Evolutionary conservation across 148 eudicot species (phyloP), one percentile per base, ranked within the genome.

Genomic region (Diospyros lotus): DNA sequence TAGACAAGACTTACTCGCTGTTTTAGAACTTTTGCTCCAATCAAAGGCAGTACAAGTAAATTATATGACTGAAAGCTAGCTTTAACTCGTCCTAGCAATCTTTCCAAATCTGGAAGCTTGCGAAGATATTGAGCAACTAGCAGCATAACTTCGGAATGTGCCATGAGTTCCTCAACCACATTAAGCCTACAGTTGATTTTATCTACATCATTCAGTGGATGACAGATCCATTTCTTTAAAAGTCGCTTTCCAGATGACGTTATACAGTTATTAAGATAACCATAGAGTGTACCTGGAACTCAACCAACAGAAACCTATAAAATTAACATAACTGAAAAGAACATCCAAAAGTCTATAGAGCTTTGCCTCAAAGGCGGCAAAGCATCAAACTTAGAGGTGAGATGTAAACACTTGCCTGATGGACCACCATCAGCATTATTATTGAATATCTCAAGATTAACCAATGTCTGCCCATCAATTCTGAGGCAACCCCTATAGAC

Each of bases 391-490:
- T 73, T 48, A 48, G 55, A 72, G 63, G 53, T 56, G n/a, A 38
- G 58, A 59, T 74, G 38, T 62, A 73, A 62, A 15, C 39, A 81
- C 82, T 78, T 73, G 85, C 99, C 97, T 84, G 91, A 84, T 55
- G 87, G 63, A 78, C 97, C 90, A 84, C 97, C 97, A 91, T 95
- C 93, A 63, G 83, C 97, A 76, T 78, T 93, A 71, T 95, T 95
- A 73, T 81, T 80, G 67, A 95, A 95, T 62, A 95, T 86, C 80
- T 95, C 99, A 61, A 95, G 93, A 85, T 95, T 95, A 56, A 86
- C 75, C 58, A 95, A 83, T 48, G 99, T 92, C 84, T 95, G 99
- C 75, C 97, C 99, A 68, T 93, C 99, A 91, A 95, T 89, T 88
- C 97, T 89, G 69, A 95, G 97, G 86, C 89, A 93, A 69, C 99